Conservation (phyloP, 2,329 filamentous ascomycete genomes). For the Fusarium tuaranense region DNA sequence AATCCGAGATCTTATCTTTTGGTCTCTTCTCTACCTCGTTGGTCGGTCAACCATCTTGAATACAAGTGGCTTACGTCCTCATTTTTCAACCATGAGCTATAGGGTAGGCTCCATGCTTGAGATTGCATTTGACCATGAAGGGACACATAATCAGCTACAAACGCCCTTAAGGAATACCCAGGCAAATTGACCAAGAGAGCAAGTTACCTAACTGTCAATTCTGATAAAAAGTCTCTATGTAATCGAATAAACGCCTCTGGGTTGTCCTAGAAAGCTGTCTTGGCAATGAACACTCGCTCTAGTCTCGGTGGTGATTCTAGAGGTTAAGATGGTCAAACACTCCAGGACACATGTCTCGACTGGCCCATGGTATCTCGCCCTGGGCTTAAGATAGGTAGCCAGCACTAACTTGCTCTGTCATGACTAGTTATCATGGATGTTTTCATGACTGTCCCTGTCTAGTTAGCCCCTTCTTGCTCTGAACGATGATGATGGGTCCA, state of each 20-base stretch:
- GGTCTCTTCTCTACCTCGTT: slow-evolving; percentile 47
- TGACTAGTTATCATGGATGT: background rate
- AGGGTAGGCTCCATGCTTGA: slow-evolving; percentile 46
- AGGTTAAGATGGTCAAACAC: no score
- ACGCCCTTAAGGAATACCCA: slow-evolving; percentile 43
- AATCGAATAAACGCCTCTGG: background rate
- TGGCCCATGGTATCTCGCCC: background rate
- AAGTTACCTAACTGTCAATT: background rate
- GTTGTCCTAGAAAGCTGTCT: background rate
- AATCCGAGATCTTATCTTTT: slow-evolving; percentile 42
- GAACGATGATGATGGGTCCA: background rate
- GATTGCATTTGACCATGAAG: background rate
- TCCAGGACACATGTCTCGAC: background rate
- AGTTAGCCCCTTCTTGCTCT: no score
- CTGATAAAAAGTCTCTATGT: background rate
- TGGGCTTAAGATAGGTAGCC: background rate
- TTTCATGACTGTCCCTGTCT: background rate
- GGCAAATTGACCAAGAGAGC: slow-evolving; percentile 40
- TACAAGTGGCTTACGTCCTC: slow-evolving; percentile 48
- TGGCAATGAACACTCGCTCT: no score
- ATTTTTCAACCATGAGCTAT: slow-evolving; percentile 52
- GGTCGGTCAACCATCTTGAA: slow-evolving; percentile 41
- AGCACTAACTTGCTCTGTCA: background rate
- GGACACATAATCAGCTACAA: background rate
- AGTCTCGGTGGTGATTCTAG: no score